phyloP scores from a whole-genome alignment of 2,329 filamentous ascomycete genomes.

The Colletotrichum camelliae region DNA sequence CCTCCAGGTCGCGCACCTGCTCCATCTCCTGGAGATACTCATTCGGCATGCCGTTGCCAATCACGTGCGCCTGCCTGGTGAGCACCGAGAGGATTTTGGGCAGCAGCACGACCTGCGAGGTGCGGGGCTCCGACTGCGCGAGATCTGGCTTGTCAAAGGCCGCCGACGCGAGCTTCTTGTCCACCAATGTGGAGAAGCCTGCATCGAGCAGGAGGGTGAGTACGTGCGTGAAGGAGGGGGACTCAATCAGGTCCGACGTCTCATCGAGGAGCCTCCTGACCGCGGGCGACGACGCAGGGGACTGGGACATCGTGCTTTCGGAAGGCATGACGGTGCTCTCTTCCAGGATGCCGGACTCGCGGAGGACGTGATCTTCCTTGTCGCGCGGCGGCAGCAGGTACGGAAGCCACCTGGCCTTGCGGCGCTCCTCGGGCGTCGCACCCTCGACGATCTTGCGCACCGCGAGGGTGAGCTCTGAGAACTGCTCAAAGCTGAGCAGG shows the following conservation, averaged over 20 bases:
- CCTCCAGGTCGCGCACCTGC: slow-evolving; percentile 75
- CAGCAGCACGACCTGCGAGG: slow-evolving; percentile 70
- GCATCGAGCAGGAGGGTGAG: slow-evolving; percentile 86
- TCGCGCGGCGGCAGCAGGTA: slow-evolving; percentile 82
- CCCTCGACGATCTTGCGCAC: slow-evolving; percentile 88
- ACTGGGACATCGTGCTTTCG: slow-evolving; percentile 34
- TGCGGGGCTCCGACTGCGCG: slow-evolving; percentile 16
- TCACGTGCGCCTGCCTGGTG: slow-evolving; percentile 87
- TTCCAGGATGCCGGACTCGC: slow-evolving; percentile 79
- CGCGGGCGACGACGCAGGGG: slow-evolving; percentile 55
- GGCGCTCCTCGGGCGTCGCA: slow-evolving; percentile 42
- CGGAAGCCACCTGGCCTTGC: slow-evolving; percentile 72
- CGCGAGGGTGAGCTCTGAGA: slow-evolving; percentile 81
- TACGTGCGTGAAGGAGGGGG: slow-evolving; percentile 87
- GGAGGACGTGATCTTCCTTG: slow-evolving; percentile 83
- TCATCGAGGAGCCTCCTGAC: slow-evolving; percentile 90
- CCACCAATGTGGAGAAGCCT: slow-evolving; percentile 83
- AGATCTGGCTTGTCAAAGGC: slow-evolving; percentile 70
- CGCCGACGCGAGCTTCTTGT: slow-evolving; percentile 79
- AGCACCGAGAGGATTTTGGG: slow-evolving; percentile 90
- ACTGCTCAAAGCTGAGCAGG: slow-evolving; percentile 79
- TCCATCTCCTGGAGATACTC: slow-evolving; percentile 80
- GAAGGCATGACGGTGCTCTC: slow-evolving; percentile 48
- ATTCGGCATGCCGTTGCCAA: slow-evolving; percentile 79
- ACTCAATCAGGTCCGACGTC: slow-evolving; percentile 94